Base-by-base conservation (phyloP, 2,329 filamentous ascomycete genomes). In the Fusarium pilosicola region DNA sequence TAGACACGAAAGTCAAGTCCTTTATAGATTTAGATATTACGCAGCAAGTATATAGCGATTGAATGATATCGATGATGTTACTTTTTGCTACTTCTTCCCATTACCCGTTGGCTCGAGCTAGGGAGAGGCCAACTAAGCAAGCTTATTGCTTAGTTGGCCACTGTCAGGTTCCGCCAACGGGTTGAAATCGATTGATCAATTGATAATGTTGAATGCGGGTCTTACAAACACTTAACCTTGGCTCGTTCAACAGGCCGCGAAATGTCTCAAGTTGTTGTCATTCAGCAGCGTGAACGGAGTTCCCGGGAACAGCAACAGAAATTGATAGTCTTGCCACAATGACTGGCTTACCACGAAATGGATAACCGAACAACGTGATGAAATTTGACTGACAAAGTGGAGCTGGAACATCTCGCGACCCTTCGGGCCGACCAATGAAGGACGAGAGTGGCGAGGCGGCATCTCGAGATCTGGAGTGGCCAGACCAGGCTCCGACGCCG, bases 41-140 rank as follows among this genome's bases (percentile, higher is more conserved):
- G 22, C n/a, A 68, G 41, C 24, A 52, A 46, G 45, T 34, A 61
- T 18, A 72, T 54, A 59, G 45, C 56, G 44, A 65, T 51, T 63
- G 48, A 73, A 64, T 55, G 34, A 68, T 42, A 46, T 26, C 60
- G n/a, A 57, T 57, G 41, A 48, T 18, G 24, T 41, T n/a, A 9
- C n/a, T 24, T 12, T 22, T 30, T 30, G 12, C 30, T 30, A 12
- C 30, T 30, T n/a, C n/a, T n/a, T n/a, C n/a, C n/a, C n/a, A n/a
- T n/a, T n/a, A n/a, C n/a, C n/a, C n/a, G n/a, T n/a, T n/a, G n/a
- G n/a, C n/a, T n/a, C n/a, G n/a, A n/a, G n/a, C n/a, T n/a, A n/a
- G n/a, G n/a, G n/a, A n/a, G n/a, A n/a, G n/a, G n/a, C n/a, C n/a
- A n/a, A n/a, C n/a, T n/a, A n/a, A n/a, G n/a, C n/a, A n/a, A n/a